Evolutionary conservation across 2,329 filamentous ascomycete genomes (phyloP).

Genomic region (Thielaviopsis ethacetica): DNA sequence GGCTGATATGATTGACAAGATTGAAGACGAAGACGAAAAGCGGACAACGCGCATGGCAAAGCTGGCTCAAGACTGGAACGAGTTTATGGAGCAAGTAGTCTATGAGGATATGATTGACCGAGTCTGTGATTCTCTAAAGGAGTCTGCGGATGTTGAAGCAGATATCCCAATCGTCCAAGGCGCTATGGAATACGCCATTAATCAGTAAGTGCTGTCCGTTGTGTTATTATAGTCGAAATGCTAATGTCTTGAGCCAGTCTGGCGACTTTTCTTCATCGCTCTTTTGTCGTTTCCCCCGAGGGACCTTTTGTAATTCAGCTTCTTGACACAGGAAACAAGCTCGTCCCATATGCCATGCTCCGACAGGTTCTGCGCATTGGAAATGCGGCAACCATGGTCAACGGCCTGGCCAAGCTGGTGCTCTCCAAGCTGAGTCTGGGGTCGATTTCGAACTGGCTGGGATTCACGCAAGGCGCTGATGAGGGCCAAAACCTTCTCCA

Average conservation of each 20-base stretch:
- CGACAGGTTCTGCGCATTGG: slow-evolving; percentile 59
- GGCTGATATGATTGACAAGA: slow-evolving; percentile 13
- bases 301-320: slow-evolving; percentile 59
- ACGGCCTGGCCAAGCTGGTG: slow-evolving; percentile 53
- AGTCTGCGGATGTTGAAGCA: slow-evolving; percentile 45
- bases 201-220: slow-evolving; percentile 39
- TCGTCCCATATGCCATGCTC: slow-evolving; percentile 56
- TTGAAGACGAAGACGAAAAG: slow-evolving; percentile 35
- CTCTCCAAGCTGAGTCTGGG: slow-evolving; percentile 64
- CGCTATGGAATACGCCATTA: slow-evolving; percentile 47
- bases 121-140: slow-evolving; percentile 42
- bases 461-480: slow-evolving; percentile 51
- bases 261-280: slow-evolving; percentile 57
- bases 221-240: not conserved
- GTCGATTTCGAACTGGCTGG: slow-evolving; percentile 64
- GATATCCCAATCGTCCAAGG: slow-evolving; percentile 46
- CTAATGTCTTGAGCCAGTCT: slow-evolving; percentile 28
- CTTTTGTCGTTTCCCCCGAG: slow-evolving; percentile 56
- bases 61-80: slow-evolving; percentile 47
- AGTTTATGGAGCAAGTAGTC: slow-evolving; percentile 47
- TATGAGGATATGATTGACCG: slow-evolving; percentile 53
- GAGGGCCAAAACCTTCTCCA: slow-evolving; percentile 73
- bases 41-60: not conserved
- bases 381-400: slow-evolving; percentile 71
- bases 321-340: slow-evolving; percentile 50